Evolutionary conservation across 257 asterid genomes (phyloP).

Genomic region (Przewalskia tangutica): DNA sequence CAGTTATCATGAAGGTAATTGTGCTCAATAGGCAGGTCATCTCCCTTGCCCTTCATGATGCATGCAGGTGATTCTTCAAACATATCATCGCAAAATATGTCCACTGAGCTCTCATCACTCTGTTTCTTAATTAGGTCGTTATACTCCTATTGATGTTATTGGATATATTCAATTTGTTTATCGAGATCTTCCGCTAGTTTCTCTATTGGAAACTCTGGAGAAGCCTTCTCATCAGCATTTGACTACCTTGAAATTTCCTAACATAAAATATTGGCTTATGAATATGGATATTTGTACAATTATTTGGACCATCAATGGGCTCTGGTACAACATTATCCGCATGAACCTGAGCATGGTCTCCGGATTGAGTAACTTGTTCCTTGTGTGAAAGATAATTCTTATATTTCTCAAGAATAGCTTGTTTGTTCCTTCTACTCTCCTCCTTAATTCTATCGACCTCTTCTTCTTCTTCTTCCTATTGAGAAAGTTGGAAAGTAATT

Average conservation of each 20-base stretch:
- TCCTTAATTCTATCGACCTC: constrained; percentile 63
- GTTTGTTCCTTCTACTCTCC: constrained; percentile 79
- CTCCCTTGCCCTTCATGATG: constrained; percentile 74
- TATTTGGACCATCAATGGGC: constrained; percentile 26
- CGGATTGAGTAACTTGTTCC: constrained; percentile 18
- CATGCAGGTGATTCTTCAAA: constrained; percentile 95
- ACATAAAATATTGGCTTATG: constrained; percentile 55
- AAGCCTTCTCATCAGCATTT: constrained; percentile 30
- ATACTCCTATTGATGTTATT: background rate
- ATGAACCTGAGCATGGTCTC: constrained; percentile 24
- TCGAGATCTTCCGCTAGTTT: background rate
- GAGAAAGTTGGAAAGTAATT: constrained; percentile 58
- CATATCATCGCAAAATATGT: constrained; percentile 84
- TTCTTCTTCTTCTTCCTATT: constrained; percentile 74
- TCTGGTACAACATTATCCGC: constrained; percentile 22
- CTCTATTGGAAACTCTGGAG: constrained; percentile 17
- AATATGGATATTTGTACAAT: constrained; percentile 36
- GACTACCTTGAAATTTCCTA: constrained; percentile 57
- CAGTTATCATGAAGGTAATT: constrained; percentile 76
- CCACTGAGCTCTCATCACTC: constrained; percentile 48
- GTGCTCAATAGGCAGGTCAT: constrained; percentile 56
- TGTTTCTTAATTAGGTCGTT: constrained; percentile 19
- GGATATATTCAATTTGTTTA: constrained; percentile 1
- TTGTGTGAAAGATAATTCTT: constrained; percentile 32
- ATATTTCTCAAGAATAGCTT: constrained; percentile 84